These are phyloP conservation scores for Clarkia xantiana DNA, from an alignment of 345 rosid genomes.

Conservation along the genomic window DNA sequence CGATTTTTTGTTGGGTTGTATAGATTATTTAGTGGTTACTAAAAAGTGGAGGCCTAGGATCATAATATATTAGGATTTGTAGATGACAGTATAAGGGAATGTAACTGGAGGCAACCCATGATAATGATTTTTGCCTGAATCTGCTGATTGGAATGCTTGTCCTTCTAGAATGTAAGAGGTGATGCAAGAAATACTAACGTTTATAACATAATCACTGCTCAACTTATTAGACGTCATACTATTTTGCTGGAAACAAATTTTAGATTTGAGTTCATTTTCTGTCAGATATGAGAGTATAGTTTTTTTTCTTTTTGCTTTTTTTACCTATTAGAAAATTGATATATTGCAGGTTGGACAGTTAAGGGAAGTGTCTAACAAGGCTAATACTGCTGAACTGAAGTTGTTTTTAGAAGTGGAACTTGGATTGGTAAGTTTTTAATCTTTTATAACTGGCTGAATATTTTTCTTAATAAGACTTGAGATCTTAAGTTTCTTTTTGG, in stretches of 20 bases:
- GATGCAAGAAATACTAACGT: too few species aligned
- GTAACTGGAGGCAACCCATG: too few species aligned
- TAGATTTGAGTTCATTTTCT: not conserved
- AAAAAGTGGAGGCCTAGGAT: too few species aligned
- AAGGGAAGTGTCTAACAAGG: constrained; percentile 23
- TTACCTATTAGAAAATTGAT: not conserved
- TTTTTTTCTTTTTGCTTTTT: not conserved
- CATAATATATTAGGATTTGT: too few species aligned
- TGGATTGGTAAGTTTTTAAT: constrained; percentile 18
- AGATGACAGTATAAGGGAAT: not conserved
- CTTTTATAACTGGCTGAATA: not conserved
- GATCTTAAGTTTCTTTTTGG: constrained; percentile 4
- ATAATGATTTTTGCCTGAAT: too few species aligned
- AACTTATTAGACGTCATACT: too few species aligned
- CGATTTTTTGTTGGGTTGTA: too few species aligned
- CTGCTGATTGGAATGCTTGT: too few species aligned
- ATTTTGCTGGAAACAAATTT: too few species aligned
- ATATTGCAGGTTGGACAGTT: constrained; percentile 31
- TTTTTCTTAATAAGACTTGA: constrained; percentile 2
- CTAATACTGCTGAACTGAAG: constrained; percentile 23
- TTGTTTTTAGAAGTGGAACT: constrained; percentile 32
- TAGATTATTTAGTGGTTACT: too few species aligned
- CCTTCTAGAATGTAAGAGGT: too few species aligned
- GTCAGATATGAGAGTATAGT: not conserved
- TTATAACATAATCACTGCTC: too few species aligned